Base-by-base conservation (phyloP, 2,329 filamentous ascomycete genomes). In the Neonectria neomacrospora region DNA sequence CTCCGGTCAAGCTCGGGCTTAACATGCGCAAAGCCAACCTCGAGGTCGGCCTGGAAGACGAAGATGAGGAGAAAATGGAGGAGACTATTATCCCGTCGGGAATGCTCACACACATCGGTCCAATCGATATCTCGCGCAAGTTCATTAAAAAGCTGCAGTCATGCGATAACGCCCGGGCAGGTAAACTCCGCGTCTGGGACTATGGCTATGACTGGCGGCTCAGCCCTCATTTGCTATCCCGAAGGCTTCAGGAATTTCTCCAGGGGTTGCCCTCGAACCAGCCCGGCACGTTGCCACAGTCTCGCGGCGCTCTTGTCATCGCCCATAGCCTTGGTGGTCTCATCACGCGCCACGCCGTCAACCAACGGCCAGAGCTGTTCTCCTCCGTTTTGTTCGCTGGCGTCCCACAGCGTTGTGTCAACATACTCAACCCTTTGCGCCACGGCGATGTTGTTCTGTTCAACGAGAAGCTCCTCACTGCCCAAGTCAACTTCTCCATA, bases 181-280 rank as follows among this genome's bases (percentile, higher is more conserved):
- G 92, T 8, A 90, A 86, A 66, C 80, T 97, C 6, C 85, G 93
- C 50, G 86, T 97, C 1, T 94, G 94, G 82, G 91, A 97, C 71
- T 98, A 95, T 74, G 94, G 94, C 18, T 98, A 97, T 72, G 95
- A 98, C 78, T 98, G 95, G 95, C 86, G 95, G 16, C 81, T 97
- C 41, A 96, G 92, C 67, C 95, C 95, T 1, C 86, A 90, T 72
- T 81, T 93, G 1, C 84, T 96, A 0, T 94, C 91, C 3, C 82
- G 84, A 48, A 88, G 88, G 64, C 81, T 98, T n/a, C 87, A 90
- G 37, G 79, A 85, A 18, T 97, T 92, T 71, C 81, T 98, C 14
- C 88, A 91, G 73, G 83, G 80, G 2, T 81, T 98, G 1, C 91
- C 91, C 0, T 94, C 88, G 54, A 97, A 97, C 73, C 83, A 86